A percentile compares a stretch with the other conserved stretches of the same genome.
These are phyloP conservation scores for Cytospora schulzeri DNA, from an alignment of 2,329 filamentous ascomycete genomes.

Conservation along the genomic window DNA sequence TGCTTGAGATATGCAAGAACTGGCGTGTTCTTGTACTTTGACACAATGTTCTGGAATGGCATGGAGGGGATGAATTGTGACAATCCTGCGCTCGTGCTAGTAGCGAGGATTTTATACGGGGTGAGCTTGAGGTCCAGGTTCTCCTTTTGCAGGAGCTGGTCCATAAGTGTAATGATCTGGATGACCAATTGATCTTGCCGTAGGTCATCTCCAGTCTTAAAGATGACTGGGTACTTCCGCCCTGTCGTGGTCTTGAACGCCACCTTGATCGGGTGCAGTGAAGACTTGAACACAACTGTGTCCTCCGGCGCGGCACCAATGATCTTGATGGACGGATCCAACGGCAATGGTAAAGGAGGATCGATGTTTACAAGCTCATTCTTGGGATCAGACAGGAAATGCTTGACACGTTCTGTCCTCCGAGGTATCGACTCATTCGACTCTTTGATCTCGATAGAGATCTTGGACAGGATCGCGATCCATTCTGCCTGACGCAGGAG, in stretches of 20 bases:
- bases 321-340: constrained; percentile 82
- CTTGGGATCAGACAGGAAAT: constrained; percentile 81
- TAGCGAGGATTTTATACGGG: constrained; percentile 94
- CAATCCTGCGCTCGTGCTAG: constrained; percentile 83
- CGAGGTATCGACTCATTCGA: constrained; percentile 75
- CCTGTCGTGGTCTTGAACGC: constrained; percentile 82
- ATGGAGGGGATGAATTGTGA: constrained; percentile 92
- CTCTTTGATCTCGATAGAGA: constrained; percentile 84
- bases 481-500: constrained; percentile 88
- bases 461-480: constrained; percentile 81
- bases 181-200: constrained; percentile 97
- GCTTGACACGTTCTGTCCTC: constrained; percentile 84
- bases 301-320: constrained; percentile 82
- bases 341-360: constrained; percentile 80
- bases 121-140: constrained; percentile 94
- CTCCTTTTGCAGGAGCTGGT: constrained; percentile 90
- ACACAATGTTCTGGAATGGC: constrained; percentile 78
- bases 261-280: constrained; percentile 85
- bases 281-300: constrained; percentile 92
- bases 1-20: constrained; percentile 80
- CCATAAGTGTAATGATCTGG: constrained; percentile 96
- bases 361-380: constrained; percentile 86
- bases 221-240: constrained; percentile 85
- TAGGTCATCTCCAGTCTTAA: constrained; percentile 95
- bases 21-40: constrained; percentile 72